Evolutionary conservation across 2,329 filamentous ascomycete species (phyloP).

Genomic region (Claviceps capensis): DNA sequence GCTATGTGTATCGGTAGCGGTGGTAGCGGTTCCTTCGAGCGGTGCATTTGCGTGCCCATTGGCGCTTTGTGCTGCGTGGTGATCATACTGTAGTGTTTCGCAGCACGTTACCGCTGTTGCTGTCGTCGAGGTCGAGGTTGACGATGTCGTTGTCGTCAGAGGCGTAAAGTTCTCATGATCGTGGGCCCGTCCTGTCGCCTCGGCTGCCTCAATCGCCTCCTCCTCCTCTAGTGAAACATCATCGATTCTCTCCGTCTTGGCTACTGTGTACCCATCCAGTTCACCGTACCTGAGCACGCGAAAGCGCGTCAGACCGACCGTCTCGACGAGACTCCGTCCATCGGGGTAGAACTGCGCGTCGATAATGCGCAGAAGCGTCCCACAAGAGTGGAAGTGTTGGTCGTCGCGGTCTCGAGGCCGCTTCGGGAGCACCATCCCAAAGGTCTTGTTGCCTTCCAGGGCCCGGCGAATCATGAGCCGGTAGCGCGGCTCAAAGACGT

Average conservation of each 20-base stretch:
- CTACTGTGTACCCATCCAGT: conserved; percentile 66
- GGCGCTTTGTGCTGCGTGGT: too few species aligned
- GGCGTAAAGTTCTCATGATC: not conserved
- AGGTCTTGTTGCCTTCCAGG: conserved; percentile 58
- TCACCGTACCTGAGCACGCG: conserved; percentile 49
- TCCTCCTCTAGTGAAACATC: conserved; percentile 75
- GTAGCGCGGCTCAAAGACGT: conserved; percentile 89
- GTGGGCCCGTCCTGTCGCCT: conserved; percentile 22
- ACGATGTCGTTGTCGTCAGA: too few species aligned
- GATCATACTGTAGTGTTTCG: too few species aligned
- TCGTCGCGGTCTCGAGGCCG: conserved; percentile 25
- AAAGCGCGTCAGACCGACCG: conserved; percentile 64
- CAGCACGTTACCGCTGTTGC: too few species aligned
- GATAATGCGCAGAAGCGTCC: conserved; percentile 64
- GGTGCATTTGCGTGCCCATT: too few species aligned
- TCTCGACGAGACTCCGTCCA: conserved; percentile 71
- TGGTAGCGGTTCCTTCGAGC: too few species aligned
- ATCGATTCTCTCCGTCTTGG: conserved; percentile 61
- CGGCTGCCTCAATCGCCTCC: conserved; percentile 58
- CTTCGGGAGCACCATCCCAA: conserved; percentile 75
- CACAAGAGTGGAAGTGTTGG: conserved; percentile 52
- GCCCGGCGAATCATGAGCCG: conserved; percentile 76
- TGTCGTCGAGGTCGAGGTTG: too few species aligned
- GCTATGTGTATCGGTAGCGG: too few species aligned
- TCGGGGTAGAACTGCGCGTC: conserved; percentile 62